Evolutionary conservation across 768 basidiomycete genomes (phyloP), one percentile per base, ranked within the genome.

Genomic region (Kwoniella botswanensis): DNA sequence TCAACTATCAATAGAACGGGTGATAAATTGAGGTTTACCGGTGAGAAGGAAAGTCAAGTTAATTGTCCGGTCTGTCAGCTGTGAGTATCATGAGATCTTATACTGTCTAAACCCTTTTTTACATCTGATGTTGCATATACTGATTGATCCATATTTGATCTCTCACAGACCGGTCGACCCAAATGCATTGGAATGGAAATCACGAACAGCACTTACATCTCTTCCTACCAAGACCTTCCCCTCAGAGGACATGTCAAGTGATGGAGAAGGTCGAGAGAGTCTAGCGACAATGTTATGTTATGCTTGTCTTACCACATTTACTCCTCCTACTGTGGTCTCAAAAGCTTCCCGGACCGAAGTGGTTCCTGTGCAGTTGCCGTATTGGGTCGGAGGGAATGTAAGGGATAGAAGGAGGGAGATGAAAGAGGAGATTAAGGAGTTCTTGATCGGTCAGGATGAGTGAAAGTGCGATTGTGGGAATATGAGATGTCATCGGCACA

Each of bases 1-100:
- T 83, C 82, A 5, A 83, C 82, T 17, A 83, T 83, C 41, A 77
- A 75, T 55, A 70, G 80, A 42, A 83, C 82, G 6, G 82, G 82
- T 2, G 81, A 82, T 55, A 83, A 83, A 60, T 74, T 83, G 18
- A 72, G 75, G 18, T 83, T 82, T 68, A 63, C 76, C 11, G 79
- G 81, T 5, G 55, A 69, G 29, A 50, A 42, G 3, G 66, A 67
- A 42, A 12, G 63, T 13, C 57, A 61, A 2, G 62, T 53, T 0
- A 21, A 68, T 1, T 82, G 81, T 72, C 81, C 81, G 1, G 52
- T 80, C 2, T 82, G 81, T 63, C 67, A 77, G 53, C 69, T 76
- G 82, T 82, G 58, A 66, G 80, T 78, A 12, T 4, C n/a, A 21
- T 17, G 4, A 35, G 35, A 35, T 35, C 35, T 35, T 9, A 35